Evolutionary conservation across 139 green algal species (phyloP).

Genomic region (Coccomyxa sp.): DNA sequence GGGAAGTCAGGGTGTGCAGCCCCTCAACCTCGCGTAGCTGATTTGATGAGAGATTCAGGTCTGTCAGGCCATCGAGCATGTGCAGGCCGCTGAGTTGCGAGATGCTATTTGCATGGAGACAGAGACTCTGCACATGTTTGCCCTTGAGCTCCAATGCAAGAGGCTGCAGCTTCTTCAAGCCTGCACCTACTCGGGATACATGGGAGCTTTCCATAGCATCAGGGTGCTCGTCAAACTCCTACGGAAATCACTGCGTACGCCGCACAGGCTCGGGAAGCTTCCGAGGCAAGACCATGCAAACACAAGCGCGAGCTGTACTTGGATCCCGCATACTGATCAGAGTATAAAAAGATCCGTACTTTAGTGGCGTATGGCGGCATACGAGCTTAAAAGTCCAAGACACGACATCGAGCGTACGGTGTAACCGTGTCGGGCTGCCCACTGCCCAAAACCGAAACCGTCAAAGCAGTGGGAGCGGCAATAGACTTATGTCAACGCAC

Average conservation of each 20-base stretch:
- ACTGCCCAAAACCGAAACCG: no score
- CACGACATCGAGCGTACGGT: no score
- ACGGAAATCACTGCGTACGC: background rate
- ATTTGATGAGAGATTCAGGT: slow-evolving; percentile 74
- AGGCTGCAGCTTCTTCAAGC: background rate
- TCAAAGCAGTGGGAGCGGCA: no score
- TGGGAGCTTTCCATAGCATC: background rate
- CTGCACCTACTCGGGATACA: background rate
- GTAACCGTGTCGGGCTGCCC: no score
- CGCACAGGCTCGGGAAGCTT: no score
- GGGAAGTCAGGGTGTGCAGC: slow-evolving; percentile 30
- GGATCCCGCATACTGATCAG: background rate
- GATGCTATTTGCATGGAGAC: slow-evolving; percentile 69
- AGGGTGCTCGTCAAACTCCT: background rate
- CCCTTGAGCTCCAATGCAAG: background rate
- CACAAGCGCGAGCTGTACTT: background rate
- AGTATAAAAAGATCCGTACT: background rate
- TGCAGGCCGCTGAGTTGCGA: slow-evolving; percentile 35
- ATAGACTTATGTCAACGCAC: no score
- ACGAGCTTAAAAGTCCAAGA: no score
- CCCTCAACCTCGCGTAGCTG: slow-evolving; percentile 20
- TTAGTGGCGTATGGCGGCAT: no score
- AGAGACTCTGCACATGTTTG: slow-evolving; percentile 17
- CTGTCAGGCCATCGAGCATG: slow-evolving; percentile 27
- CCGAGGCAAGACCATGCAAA: background rate